A percentile compares a stretch with the other conserved stretches of the same genome.
Conservation (phyloP, 2,329 filamentous ascomycete species). For the Cordyceps pruinosa region DNA sequence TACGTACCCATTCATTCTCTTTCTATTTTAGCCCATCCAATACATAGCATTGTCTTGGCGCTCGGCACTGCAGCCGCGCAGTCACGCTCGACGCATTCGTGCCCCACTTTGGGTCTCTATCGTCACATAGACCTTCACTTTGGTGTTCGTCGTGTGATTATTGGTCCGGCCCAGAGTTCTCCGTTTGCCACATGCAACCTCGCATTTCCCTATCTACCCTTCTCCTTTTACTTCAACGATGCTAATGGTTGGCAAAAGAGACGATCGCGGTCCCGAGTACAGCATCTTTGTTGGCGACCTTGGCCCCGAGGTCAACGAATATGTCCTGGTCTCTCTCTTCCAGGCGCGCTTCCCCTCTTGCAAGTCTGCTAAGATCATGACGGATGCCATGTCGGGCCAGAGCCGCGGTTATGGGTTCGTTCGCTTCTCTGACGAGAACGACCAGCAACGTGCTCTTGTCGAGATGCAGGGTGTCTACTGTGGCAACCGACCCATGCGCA, state of each 20-base stretch:
- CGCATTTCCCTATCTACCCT: neutral
- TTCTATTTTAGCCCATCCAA: no score
- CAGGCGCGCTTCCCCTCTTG: conserved; percentile 92
- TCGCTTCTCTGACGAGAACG: conserved; percentile 88
- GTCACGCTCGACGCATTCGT: neutral
- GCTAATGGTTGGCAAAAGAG: conserved; percentile 42
- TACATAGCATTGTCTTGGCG: neutral
- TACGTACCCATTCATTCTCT: no score
- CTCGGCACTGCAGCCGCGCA: neutral
- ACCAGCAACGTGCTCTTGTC: conserved; percentile 89
- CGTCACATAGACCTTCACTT: conserved; percentile 4
- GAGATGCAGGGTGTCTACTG: conserved; percentile 99
- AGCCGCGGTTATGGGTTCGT: conserved; percentile 97
- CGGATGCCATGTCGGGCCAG: conserved; percentile 94
- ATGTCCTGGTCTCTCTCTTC: conserved; percentile 93
- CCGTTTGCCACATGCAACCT: conserved; percentile 6
- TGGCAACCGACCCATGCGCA: conserved; percentile 96
- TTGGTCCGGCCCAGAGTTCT: neutral
- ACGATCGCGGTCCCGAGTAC: conserved; percentile 93
- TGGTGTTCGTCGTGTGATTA: neutral
- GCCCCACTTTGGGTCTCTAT: conserved; percentile 9
- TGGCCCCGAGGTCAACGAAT: conserved; percentile 97
- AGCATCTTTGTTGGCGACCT: conserved; percentile 98
- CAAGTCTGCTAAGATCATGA: conserved; percentile 99
- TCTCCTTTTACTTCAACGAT: neutral